Base-by-base conservation (phyloP, 495 filamentous ascomycete species). In the Glutinoglossum americanum region DNA sequence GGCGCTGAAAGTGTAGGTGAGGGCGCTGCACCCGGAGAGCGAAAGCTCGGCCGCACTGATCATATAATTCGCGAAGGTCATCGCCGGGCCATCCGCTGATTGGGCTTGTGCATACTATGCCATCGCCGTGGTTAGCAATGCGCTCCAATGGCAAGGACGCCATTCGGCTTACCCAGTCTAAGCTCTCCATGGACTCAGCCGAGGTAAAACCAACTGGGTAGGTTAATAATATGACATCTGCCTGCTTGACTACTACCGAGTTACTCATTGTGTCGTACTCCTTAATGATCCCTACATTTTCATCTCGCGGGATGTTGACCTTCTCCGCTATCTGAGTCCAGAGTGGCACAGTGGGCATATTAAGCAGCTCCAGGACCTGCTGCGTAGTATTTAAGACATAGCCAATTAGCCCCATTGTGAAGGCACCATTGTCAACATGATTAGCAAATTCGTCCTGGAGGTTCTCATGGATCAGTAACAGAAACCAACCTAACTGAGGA, bases 361-460 rank as follows among this genome's bases (percentile, higher is more conserved):
- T 78, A 61, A 85, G 76, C 28, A 80, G 65, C 19, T 68, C 60
- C 33, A 79, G 78, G 62, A 83, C 76, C 4, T 62, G 37, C 60
- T 81, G 82, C 10, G 80, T 77, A 54, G 75, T 68, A 5, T 60
- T 69, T 59, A 77, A 74, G 17, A 75, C 82, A 63, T 73, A 70
- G 35, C 70, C 78, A 57, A 85, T 79, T 9, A 84, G 69, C 0
- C 81, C 76, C 71, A 84, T 84, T 0, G 84, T 88, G 63, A 78
- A 89, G 26, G 80, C 84, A 47, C 81, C 80, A 25, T 85, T 84
- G 62, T 83, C 74, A 21, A 84, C 66, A 32, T 79, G 71, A 62
- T 89, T 88, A 6, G 82, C 83, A 62, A 84, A 86, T 66, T 86
- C 82, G 63, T 86, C 82, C 69, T 78, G 57, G 10, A 11, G 30